Evolutionary conservation across 2,329 filamentous ascomycete species (phyloP), one percentile per base, ranked within the genome.

Genomic region (Alternaria triticina): DNA sequence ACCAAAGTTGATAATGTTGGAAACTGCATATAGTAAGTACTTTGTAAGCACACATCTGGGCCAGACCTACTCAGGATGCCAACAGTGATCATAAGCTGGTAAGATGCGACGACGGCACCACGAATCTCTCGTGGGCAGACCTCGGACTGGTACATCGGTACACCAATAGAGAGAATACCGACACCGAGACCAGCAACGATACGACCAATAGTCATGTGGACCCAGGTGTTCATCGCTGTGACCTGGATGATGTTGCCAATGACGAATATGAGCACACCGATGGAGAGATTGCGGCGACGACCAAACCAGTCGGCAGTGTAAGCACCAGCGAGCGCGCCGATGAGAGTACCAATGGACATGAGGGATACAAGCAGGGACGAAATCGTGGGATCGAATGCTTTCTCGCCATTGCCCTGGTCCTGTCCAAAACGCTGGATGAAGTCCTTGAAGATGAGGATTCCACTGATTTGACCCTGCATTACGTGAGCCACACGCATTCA

Each of bases 121-220:
- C 89, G 87, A 64, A 90, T 89, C 70, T 88, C 84, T 17, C 84
- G 83, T 5, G 89, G 89, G 2, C 87, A 84, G 56, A 84, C 88
- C 74, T 91, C 89, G 44, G 86, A 86, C 77, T 91, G 88, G 77
- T 88, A 90, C 84, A 91, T 88, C 61, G 89, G 89, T 3, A 90
- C 88, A 36, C 87, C 83, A 33, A 90, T 86, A 9, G 79, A 82
- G 17, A 83, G 73, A n/a, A 77, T 76, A 33, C 82, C 82, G 40
- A 83, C 79, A 47, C 82, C 82, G 9, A 83, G 65, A 69, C 82
- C 82, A 49, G 80, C 79, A 25, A 83, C 73, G 33, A 82, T 75
- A 54, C 82, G 78, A 22, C 82, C 82, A n/a, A 82, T 70, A 77
- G 87, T 88, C 57, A 83, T 76, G 57, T 83, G 82, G n/a, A 76